These are phyloP conservation scores for Rhizophagus clarus DNA, from an alignment of 192 early-diverging fungal genomes.

Conservation along the genomic window DNA sequence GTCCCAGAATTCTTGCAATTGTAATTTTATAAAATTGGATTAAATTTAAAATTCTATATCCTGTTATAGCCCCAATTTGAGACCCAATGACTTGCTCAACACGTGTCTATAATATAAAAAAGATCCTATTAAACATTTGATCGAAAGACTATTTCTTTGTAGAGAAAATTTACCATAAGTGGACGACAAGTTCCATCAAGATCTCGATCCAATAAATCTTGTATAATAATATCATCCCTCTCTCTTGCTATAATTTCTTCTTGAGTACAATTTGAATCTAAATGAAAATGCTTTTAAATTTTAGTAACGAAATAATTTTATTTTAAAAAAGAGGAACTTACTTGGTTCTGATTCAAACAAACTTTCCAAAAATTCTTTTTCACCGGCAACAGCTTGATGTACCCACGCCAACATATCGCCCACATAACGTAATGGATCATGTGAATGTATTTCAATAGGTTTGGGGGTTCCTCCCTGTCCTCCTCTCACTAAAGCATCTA, in stretches of 20 bases:
- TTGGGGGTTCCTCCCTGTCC: constrained; percentile 76
- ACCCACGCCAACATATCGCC: constrained; percentile 98
- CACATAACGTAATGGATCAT: constrained; percentile 87
- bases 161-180: constrained; percentile 56
- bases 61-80: constrained; percentile 62
- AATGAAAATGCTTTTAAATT: background rate
- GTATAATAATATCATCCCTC: constrained; percentile 47
- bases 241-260: constrained; percentile 35
- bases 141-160: background rate
- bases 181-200: constrained; percentile 75
- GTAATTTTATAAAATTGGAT: constrained; percentile 79
- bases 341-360: constrained; percentile 53
- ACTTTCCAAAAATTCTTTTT: constrained; percentile 85
- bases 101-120: constrained; percentile 51
- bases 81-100: constrained; percentile 77
- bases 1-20: constrained; percentile 60
- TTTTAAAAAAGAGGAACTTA: background rate
- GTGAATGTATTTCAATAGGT: constrained; percentile 92
- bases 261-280: constrained; percentile 13
- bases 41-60: constrained; percentile 70
- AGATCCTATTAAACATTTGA: background rate
- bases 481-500: constrained; percentile 75
- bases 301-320: background rate
- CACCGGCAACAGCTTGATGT: constrained; percentile 87
- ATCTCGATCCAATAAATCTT: constrained; percentile 65